Conservation (phyloP, 2,329 filamentous ascomycete genomes). For the Dactylellina sp. region DNA sequence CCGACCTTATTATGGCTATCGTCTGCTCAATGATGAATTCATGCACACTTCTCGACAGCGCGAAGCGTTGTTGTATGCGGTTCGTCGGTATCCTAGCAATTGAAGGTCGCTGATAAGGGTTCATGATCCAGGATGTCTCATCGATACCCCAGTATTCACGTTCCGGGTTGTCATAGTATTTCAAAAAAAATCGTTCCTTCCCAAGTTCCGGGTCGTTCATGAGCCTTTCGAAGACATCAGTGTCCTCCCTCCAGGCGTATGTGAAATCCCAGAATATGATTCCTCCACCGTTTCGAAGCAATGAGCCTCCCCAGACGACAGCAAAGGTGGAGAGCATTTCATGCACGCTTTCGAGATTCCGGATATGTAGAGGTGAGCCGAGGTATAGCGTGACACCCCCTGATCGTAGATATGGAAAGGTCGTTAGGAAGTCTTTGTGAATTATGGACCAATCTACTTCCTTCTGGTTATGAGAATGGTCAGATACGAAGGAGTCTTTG, state of each 20-base stretch:
- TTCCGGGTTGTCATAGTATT: constrained; percentile 56
- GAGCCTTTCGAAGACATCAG: constrained; percentile 47
- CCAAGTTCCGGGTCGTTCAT: constrained; percentile 47
- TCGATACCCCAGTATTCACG: constrained; percentile 55
- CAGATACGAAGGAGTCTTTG: constrained; percentile 50
- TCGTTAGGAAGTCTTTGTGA: constrained; percentile 51
- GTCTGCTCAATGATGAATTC: constrained; percentile 55
- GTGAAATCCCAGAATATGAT: constrained; percentile 55
- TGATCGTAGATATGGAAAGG: constrained; percentile 41
- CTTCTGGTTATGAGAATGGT: constrained; percentile 40
- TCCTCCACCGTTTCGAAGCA: constrained; percentile 47
- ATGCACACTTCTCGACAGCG: constrained; percentile 50
- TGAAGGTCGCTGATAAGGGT: constrained; percentile 45
- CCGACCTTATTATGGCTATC: constrained; percentile 50
- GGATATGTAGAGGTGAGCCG: constrained; percentile 49
- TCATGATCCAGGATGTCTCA: constrained; percentile 54
- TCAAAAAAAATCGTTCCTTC: constrained; percentile 49
- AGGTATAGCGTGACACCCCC: constrained; percentile 51
- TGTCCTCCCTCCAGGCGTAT: constrained; percentile 53
- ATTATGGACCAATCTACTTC: constrained; percentile 52
- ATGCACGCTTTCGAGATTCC: constrained; percentile 42
- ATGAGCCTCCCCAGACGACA: constrained; percentile 42
- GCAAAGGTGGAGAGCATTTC: constrained; percentile 43
- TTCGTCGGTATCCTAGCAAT: constrained; percentile 43
- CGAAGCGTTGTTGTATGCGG: constrained; percentile 49